Evolutionary conservation across 345 rosid genomes (phyloP).

Genomic region (Lepidium didymum): DNA sequence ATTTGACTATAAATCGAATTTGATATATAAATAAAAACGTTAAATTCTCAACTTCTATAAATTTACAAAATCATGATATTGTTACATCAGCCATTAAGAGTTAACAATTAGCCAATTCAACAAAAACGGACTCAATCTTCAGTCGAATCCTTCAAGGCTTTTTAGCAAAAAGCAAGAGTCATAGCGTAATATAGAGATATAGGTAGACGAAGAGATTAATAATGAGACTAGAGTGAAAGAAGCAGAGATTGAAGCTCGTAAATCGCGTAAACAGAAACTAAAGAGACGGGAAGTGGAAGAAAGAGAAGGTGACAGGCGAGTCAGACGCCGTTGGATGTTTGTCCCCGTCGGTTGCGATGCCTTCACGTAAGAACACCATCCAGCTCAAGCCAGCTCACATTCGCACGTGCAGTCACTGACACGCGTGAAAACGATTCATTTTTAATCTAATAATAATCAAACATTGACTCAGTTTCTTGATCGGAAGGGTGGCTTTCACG

Average conservation of each 20-base stretch:
- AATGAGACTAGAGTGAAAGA: constrained; percentile 2
- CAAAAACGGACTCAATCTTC: neutral
- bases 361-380: constrained; percentile 33
- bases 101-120: neutral
- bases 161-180: neutral
- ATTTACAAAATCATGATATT: too few relatives aligned
- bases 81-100: neutral
- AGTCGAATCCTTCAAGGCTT: neutral
- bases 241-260: constrained; percentile 25
- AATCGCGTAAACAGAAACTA: neutral
- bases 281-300: constrained; percentile 20
- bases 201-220: neutral
- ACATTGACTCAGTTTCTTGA: constrained; percentile 16
- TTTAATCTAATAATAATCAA: constrained; percentile 3
- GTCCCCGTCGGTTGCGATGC: constrained; percentile 35
- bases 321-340: constrained; percentile 48
- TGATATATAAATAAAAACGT: too few relatives aligned
- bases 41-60: too few relatives aligned
- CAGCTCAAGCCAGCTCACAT: constrained; percentile 27
- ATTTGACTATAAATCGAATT: too few relatives aligned
- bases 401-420: constrained; percentile 37
- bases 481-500: constrained; percentile 29
- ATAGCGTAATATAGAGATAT: neutral
- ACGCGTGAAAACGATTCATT: constrained; percentile 21
- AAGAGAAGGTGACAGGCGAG: constrained; percentile 31